Percentiles rank a stretch among this genome's conserved stretches.
phyloP scores from a whole-genome alignment of 2,329 filamentous ascomycete species.

The Meredithiella fracta region DNA sequence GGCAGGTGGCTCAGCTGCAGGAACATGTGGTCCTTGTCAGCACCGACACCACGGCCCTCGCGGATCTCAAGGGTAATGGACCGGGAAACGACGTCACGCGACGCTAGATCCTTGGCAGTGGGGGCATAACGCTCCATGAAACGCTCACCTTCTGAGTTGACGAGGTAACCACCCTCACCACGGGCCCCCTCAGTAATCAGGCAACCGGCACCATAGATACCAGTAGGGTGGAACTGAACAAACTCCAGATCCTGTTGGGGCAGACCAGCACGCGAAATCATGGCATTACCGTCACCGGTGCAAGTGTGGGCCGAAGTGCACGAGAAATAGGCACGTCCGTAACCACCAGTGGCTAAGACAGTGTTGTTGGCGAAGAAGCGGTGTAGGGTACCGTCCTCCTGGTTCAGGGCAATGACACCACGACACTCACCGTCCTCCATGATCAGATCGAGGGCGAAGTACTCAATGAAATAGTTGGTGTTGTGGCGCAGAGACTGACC shows the following conservation, averaged over 20 bases:
- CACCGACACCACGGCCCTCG: conserved; percentile 88
- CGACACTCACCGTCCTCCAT: conserved; percentile 97
- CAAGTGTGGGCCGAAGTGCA: conserved; percentile 97
- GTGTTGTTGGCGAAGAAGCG: conserved; percentile 95
- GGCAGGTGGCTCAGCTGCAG: conserved; percentile 94
- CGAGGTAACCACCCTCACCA: conserved; percentile 93
- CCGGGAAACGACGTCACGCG: conserved; percentile 87
- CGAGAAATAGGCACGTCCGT: conserved; percentile 94
- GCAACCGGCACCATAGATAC: conserved; percentile 96
- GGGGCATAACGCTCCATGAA: conserved; percentile 99
- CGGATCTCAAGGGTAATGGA: conserved; percentile 98
- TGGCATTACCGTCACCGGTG: conserved; percentile 97
- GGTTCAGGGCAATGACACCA: conserved; percentile 93
- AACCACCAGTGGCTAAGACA: conserved; percentile 89
- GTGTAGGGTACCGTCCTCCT: conserved; percentile 95
- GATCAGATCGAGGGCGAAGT: conserved; percentile 89
- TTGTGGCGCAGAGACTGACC: conserved; percentile 93
- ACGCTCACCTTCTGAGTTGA: conserved; percentile 94
- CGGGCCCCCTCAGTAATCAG: conserved; percentile 95
- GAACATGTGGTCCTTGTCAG: conserved; percentile 97
- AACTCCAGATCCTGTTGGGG: conserved; percentile 99
- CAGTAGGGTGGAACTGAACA: conserved; percentile 97
- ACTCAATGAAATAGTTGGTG: conserved; percentile 99
- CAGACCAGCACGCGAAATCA: conserved; percentile 93
- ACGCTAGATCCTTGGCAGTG: conserved; percentile 93